Conservation (phyloP, 768 basidiomycete genomes). For the Strobilomyces dryophilus region DNA sequence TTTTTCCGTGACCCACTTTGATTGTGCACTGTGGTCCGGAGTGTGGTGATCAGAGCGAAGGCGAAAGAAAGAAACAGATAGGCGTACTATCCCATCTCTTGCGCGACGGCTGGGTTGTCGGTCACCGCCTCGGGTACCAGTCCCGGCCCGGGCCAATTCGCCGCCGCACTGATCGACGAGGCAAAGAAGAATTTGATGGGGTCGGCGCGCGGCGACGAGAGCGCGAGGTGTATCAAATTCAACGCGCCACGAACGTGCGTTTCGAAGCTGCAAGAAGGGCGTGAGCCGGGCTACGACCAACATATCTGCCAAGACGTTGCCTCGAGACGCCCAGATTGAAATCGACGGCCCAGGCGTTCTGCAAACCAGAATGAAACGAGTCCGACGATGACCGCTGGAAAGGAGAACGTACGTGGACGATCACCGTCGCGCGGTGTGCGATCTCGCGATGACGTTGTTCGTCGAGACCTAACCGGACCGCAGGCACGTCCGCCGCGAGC, state of each 20-base stretch:
- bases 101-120: conserved; percentile 24
- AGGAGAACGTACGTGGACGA: conserved; percentile 39
- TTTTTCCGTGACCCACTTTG: conserved; percentile 55
- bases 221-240: conserved; percentile 48
- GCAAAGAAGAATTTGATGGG: conserved; percentile 47
- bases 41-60: background rate
- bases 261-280: conserved; percentile 30
- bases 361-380: background rate
- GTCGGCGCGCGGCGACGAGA: conserved; percentile 31
- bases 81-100: conserved; percentile 33
- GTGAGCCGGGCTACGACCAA: too few species aligned
- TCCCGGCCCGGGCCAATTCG: conserved; percentile 17
- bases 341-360: conserved; percentile 59
- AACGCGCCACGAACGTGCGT: conserved; percentile 45
- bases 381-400: background rate
- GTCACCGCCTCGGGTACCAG: conserved; percentile 22
- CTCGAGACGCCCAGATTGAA: conserved; percentile 39
- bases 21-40: conserved; percentile 17
- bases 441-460: conserved; percentile 35
- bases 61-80: background rate
- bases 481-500: conserved; percentile 41
- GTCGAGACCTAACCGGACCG: conserved; percentile 38
- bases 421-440: conserved; percentile 33
- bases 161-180: conserved; percentile 41
- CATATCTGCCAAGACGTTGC: background rate